Percentiles rank a stretch among this genome's conserved stretches.
phyloP scores from a whole-genome alignment of 257 asterid species.

The Ehretia macrophylla region DNA sequence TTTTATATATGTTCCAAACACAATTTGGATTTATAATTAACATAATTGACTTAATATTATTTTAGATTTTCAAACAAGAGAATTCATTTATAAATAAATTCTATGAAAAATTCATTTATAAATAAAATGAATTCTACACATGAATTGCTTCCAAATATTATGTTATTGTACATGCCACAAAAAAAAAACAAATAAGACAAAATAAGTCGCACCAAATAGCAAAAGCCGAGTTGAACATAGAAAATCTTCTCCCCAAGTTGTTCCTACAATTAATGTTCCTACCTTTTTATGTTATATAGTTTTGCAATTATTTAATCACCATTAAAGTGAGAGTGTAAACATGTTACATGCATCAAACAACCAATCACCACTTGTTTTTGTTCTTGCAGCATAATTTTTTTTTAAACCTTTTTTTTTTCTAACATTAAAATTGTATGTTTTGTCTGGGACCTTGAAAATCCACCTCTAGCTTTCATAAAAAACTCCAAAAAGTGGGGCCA shows the following conservation, averaged over 20 bases:
- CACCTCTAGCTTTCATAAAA: slow-evolving; percentile 12
- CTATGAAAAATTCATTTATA: too few relatives aligned
- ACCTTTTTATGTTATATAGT: slow-evolving; percentile 1
- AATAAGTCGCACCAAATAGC: background rate
- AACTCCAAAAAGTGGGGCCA: slow-evolving; percentile 41
- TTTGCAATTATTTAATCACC: background rate
- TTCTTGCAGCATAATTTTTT: background rate
- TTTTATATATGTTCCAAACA: too few relatives aligned
- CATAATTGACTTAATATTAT: too few relatives aligned
- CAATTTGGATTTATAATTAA: too few relatives aligned
- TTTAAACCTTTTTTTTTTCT: background rate
- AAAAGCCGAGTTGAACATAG: background rate
- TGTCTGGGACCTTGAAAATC: slow-evolving; percentile 1
- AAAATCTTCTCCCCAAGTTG: background rate
- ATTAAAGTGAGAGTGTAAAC: background rate
- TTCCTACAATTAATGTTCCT: background rate
- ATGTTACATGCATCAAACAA: background rate
- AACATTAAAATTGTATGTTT: background rate
- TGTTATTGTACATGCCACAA: background rate
- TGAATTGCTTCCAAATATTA: too few relatives aligned
- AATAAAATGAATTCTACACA: too few relatives aligned
- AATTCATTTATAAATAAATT: too few relatives aligned
- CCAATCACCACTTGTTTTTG: slow-evolving; percentile 4
- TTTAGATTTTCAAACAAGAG: too few relatives aligned
- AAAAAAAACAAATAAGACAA: background rate